Conservation (phyloP, 2,329 filamentous ascomycete genomes). For the Colletotrichum sp. region DNA sequence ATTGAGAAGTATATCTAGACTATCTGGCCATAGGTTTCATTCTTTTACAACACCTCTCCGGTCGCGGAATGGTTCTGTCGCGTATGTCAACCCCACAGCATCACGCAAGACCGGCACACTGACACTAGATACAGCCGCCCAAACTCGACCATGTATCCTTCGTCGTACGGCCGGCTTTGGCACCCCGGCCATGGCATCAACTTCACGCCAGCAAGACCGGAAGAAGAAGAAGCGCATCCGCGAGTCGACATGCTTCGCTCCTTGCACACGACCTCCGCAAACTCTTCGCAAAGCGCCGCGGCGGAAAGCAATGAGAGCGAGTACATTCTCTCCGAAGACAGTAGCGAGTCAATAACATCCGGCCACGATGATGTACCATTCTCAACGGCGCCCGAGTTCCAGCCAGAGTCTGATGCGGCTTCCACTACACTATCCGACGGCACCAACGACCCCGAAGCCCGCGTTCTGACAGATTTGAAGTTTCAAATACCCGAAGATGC, state of each 20-base stretch:
- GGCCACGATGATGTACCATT: slow-evolving; percentile 5
- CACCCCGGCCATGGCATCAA: slow-evolving; percentile 36
- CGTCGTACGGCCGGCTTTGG: slow-evolving; percentile 34
- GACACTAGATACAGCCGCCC: background rate
- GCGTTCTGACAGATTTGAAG: slow-evolving; percentile 42
- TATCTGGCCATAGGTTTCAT: background rate
- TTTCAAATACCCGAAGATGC: slow-evolving; percentile 53
- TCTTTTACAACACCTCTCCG: background rate
- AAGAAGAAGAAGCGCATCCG: slow-evolving; percentile 15
- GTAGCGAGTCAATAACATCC: background rate
- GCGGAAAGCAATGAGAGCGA: background rate
- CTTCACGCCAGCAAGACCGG: slow-evolving; percentile 25
- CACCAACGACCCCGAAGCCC: slow-evolving; percentile 14
- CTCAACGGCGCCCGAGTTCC: background rate
- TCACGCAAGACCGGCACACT: background rate
- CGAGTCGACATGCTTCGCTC: background rate
- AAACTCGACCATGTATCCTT: slow-evolving; percentile 29
- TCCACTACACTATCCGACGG: background rate
- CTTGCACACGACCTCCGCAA: background rate
- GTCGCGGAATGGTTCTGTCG: background rate
- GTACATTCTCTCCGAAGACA: background rate
- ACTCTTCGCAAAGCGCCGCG: background rate
- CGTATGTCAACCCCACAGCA: background rate
- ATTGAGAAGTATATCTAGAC: slow-evolving; percentile 19
- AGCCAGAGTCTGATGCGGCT: background rate